Evolutionary conservation across 2,329 filamentous ascomycete genomes (phyloP).

Genomic region (Xylaria hypoxylon): DNA sequence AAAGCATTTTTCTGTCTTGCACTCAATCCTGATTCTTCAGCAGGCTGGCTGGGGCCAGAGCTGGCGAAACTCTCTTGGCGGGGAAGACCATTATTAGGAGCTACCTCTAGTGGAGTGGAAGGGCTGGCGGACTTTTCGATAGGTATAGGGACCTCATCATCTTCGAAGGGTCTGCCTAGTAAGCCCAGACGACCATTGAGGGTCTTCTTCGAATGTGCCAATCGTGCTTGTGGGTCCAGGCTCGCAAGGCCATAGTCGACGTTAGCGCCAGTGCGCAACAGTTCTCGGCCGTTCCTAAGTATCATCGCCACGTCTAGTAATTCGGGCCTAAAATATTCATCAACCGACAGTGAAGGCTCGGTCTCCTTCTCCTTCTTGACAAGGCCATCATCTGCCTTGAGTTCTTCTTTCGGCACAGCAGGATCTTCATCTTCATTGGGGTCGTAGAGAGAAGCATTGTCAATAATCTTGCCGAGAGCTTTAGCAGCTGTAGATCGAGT

Average conservation of each 20-base stretch:
- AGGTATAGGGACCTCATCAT: conserved; percentile 78
- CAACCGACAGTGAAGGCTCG: conserved; percentile 59
- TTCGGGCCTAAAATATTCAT: conserved; percentile 77
- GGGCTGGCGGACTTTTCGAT: conserved; percentile 66
- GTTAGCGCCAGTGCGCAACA: conserved; percentile 81
- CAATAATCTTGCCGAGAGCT: conserved; percentile 92
- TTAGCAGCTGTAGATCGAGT: conserved; percentile 93
- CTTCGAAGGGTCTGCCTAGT: conserved; percentile 84
- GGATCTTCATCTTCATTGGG: conserved; percentile 80
- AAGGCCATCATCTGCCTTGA: conserved; percentile 55
- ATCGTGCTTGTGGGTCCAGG: conserved; percentile 82
- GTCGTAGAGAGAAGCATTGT: conserved; percentile 88
- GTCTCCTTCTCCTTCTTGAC: conserved; percentile 73
- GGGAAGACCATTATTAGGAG: conserved; percentile 48
- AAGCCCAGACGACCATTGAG: conserved; percentile 84
- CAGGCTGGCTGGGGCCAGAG: conserved; percentile 54
- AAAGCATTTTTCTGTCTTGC: conserved; percentile 94
- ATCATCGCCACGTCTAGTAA: conserved; percentile 82
- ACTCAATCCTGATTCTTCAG: conserved; percentile 81
- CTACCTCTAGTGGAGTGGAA: conserved; percentile 59
- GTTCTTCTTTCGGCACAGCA: conserved; percentile 58
- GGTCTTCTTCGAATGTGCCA: conserved; percentile 91
- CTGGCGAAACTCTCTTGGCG: conserved; percentile 54
- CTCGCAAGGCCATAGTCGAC: conserved; percentile 87
- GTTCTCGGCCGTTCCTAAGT: conserved; percentile 82